phyloP scores from a whole-genome alignment of 257 asterid species.

The Solanum medicagineum region DNA sequence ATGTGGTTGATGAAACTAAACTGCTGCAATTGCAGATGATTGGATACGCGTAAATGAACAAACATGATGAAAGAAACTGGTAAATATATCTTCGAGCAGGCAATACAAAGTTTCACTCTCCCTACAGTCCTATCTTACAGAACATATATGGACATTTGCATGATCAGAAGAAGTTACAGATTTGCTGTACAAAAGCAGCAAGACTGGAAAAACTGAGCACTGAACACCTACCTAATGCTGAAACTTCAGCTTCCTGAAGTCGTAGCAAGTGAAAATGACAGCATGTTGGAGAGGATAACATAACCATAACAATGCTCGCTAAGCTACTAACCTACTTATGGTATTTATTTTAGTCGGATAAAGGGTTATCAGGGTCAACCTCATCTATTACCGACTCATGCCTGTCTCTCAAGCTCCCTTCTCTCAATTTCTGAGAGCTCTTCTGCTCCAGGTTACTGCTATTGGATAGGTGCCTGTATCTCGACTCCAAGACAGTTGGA shows the following conservation, averaged over 20 bases:
- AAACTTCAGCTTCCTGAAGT: neutral
- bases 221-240: neutral
- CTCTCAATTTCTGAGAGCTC: constrained; percentile 5
- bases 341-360: constrained; percentile 28
- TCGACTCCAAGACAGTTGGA: constrained; percentile 20
- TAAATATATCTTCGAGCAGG: neutral
- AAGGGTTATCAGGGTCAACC: constrained; percentile 25
- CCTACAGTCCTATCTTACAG: neutral
- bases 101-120: neutral
- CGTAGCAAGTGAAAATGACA: neutral
- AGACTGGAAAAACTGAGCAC: neutral
- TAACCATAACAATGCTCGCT: neutral
- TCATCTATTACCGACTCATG: constrained; percentile 19
- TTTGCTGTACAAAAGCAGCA: constrained; percentile 10
- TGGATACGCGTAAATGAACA: neutral
- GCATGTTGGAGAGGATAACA: neutral
- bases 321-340: neutral
- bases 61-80: neutral
- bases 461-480: constrained; percentile 2
- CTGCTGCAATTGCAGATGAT: neutral
- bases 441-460: constrained; percentile 4
- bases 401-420: constrained; percentile 11
- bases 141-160: constrained; percentile 7
- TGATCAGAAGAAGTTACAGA: neutral
- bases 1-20: neutral